These are phyloP conservation scores for Periconia sp. DNA, from an alignment of 2,329 filamentous ascomycete species.

Conservation along the genomic window DNA sequence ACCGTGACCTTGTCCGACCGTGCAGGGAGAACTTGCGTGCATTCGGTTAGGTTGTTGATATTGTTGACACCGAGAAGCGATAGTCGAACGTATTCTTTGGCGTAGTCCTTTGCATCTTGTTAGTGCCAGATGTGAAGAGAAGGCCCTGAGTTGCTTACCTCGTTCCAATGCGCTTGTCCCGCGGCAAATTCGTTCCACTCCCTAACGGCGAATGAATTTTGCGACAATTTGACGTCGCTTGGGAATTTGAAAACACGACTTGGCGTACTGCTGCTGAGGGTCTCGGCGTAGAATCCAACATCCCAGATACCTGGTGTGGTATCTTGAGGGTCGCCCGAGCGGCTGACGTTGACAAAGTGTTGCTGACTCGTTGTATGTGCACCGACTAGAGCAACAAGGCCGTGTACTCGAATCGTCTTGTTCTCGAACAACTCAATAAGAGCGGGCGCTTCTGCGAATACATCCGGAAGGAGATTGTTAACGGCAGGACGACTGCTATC, in stretches of 20 bases:
- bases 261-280: conserved; percentile 21
- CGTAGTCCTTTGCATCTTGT: no score
- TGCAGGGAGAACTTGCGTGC: conserved; percentile 54
- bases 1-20: no score
- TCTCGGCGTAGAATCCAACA: conserved; percentile 34
- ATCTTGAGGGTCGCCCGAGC: conserved; percentile 29
- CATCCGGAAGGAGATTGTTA: conserved; percentile 28
- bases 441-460: conserved; percentile 24
- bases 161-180: no score
- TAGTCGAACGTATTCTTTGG: conserved; percentile 55
- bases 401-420: conserved; percentile 37
- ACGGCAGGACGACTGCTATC: conserved; percentile 22
- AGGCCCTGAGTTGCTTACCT: no score
- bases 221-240: conserved; percentile 32
- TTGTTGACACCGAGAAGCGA: conserved; percentile 57
- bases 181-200: conserved; percentile 24
- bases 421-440: conserved; percentile 35
- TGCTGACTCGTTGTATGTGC: conserved; percentile 35
- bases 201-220: conserved; percentile 25
- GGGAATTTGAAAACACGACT: conserved; percentile 31
- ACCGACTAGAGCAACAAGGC: conserved; percentile 33
- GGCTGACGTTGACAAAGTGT: conserved; percentile 22
- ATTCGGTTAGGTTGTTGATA: conserved; percentile 56
- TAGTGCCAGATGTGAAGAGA: no score
- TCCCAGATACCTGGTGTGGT: conserved; percentile 37